phyloP scores from a whole-genome alignment of 192 early-diverging fungal species.

The Allomyces arbusculus region DNA sequence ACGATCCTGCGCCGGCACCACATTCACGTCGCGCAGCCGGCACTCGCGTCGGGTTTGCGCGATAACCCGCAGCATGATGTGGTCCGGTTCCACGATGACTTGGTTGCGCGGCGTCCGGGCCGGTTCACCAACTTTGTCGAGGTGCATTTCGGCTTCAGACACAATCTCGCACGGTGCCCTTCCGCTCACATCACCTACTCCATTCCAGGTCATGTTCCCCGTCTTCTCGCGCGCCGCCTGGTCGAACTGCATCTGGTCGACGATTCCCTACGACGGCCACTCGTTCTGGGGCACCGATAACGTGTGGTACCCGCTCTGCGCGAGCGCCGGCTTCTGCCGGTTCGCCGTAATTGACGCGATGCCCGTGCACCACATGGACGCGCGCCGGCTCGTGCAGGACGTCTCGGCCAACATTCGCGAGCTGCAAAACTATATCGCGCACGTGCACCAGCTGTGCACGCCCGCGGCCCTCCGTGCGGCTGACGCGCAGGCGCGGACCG shows the following conservation, averaged over 20 bases:
- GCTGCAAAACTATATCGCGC: not conserved
- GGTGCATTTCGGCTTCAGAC: not conserved
- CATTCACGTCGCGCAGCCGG: not conserved
- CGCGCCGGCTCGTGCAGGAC: not conserved
- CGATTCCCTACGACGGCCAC: not conserved
- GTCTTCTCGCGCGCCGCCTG: not conserved
- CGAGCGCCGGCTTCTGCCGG: not conserved
- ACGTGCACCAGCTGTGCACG: not conserved
- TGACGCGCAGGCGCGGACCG: too few relatives aligned
- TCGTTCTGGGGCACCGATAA: not conserved
- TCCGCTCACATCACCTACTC: too few relatives aligned
- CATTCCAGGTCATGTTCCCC: not conserved
- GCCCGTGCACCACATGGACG: not conserved
- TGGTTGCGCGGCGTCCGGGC: not conserved
- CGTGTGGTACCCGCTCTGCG: not conserved
- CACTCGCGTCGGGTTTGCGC: not conserved
- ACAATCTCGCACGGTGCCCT: too few relatives aligned
- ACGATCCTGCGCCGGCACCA: not conserved
- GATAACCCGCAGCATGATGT: not conserved
- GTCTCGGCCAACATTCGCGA: not conserved
- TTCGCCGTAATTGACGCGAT: not conserved
- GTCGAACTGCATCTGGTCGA: not conserved
- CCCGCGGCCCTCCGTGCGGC: too few relatives aligned
- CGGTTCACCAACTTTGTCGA: constrained; percentile 1
- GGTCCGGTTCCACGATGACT: not conserved